phyloP scores from a whole-genome alignment of 2,329 filamentous ascomycete species.

The Aspergillus tamarii region DNA sequence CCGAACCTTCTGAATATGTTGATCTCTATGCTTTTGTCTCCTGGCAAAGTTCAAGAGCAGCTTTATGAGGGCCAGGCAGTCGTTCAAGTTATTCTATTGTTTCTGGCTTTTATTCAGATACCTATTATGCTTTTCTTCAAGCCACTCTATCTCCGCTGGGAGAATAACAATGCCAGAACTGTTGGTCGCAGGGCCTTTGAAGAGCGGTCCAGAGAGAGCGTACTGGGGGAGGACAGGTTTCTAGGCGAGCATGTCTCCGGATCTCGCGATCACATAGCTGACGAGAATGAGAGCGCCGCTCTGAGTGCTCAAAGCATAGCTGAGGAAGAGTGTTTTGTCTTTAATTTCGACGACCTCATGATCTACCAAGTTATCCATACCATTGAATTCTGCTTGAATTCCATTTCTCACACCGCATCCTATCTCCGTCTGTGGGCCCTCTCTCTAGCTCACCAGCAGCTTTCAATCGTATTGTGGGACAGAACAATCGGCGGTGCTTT shows the following conservation, averaged over 20 bases:
- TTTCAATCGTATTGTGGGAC: slow-evolving; percentile 91
- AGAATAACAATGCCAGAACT: slow-evolving; percentile 86
- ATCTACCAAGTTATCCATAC: slow-evolving; percentile 99
- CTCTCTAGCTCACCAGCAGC: slow-evolving; percentile 95
- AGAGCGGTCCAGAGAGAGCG: slow-evolving; percentile 84
- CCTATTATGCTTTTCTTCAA: slow-evolving; percentile 92
- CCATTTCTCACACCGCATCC: slow-evolving; percentile 96
- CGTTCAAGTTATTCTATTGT: slow-evolving; percentile 77
- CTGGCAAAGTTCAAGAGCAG: slow-evolving; percentile 68
- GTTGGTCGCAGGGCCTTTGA: slow-evolving; percentile 92
- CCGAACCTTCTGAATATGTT: slow-evolving; percentile 97
- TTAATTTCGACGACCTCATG: slow-evolving; percentile 96
- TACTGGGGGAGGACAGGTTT: slow-evolving; percentile 85
- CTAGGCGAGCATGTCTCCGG: slow-evolving; percentile 64
- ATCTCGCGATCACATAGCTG: slow-evolving; percentile 66
- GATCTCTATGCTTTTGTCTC: slow-evolving; percentile 98
- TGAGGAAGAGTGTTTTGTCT: slow-evolving; percentile 87
- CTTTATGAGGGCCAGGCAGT: slow-evolving; percentile 77
- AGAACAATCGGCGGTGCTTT: slow-evolving; percentile 91
- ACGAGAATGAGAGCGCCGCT: slow-evolving; percentile 79
- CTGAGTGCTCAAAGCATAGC: slow-evolving; percentile 85
- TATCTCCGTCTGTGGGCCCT: slow-evolving; percentile 98
- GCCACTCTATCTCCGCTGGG: slow-evolving; percentile 90
- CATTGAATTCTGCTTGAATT: slow-evolving; percentile 99
- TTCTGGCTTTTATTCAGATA: slow-evolving; percentile 83